A percentile compares a stretch with the other conserved stretches of the same genome.
phyloP scores from a whole-genome alignment of 2,329 filamentous ascomycete genomes.

The Bipolaris cookei region DNA sequence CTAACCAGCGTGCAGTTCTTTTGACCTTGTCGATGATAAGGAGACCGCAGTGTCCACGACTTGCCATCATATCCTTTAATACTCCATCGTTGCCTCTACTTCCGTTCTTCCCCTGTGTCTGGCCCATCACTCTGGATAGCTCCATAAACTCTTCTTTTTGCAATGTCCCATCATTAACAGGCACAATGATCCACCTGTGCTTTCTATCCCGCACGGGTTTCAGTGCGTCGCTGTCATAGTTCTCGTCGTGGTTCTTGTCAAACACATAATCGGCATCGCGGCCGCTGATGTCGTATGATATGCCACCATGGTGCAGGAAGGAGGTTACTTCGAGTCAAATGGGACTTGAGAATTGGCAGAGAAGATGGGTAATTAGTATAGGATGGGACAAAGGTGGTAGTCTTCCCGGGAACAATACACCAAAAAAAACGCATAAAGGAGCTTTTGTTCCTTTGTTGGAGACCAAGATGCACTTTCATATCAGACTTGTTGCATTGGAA shows the following conservation, averaged over 20 bases:
- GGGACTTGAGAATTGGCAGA: too few species aligned
- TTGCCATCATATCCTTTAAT: background rate
- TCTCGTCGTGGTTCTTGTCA: background rate
- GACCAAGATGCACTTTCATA: too few species aligned
- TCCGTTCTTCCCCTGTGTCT: background rate
- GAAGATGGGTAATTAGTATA: too few species aligned
- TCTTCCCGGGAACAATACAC: too few species aligned
- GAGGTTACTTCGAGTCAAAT: too few species aligned
- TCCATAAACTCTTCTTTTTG: background rate
- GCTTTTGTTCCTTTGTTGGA: too few species aligned
- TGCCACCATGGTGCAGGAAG: too few species aligned
- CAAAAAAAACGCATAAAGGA: too few species aligned
- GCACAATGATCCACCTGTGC: background rate
- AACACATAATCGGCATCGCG: background rate
- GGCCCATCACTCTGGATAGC: background rate
- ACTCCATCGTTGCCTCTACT: background rate
- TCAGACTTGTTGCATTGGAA: too few species aligned
- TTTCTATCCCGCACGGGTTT: background rate
- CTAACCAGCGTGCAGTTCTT: background rate
- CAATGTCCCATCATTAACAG: background rate
- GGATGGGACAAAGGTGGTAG: too few species aligned
- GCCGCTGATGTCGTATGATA: too few species aligned
- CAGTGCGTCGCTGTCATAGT: background rate
- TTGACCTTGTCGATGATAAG: constrained; percentile 5
- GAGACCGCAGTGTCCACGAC: background rate